phyloP scores from a whole-genome alignment of 129 eudicot genomes.

The Heracleum sosnowskyi region DNA sequence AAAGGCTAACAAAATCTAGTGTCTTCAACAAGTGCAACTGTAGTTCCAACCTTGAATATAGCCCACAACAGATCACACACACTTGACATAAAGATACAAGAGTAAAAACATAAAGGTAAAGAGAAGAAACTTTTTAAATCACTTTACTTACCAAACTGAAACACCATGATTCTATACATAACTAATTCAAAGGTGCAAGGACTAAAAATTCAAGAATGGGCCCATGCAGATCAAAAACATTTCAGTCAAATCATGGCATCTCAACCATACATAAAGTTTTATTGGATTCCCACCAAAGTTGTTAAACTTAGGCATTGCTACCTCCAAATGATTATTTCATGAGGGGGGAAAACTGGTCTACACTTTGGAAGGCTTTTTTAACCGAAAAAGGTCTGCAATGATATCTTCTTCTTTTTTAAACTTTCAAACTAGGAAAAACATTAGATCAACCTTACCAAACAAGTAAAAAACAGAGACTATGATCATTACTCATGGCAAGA shows the following conservation, averaged over 20 bases:
- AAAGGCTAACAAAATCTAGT: neutral
- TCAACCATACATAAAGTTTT: neutral
- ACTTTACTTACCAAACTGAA: neutral
- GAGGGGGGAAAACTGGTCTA: neutral
- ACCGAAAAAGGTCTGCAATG: neutral
- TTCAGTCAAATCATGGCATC: constrained; percentile 11
- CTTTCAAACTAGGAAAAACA: neutral
- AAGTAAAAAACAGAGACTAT: neutral
- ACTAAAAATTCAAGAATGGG: constrained; percentile 8
- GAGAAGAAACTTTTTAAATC: neutral
- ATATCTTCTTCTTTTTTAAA: neutral
- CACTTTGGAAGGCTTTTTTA: neutral
- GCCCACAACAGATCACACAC: neutral
- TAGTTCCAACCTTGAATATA: neutral
- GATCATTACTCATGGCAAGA: neutral
- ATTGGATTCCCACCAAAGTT: constrained; percentile 11
- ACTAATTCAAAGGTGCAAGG: neutral
- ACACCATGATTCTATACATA: constrained; percentile 4
- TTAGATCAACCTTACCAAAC: neutral
- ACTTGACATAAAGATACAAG: neutral
- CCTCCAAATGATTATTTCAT: constrained; percentile 9
- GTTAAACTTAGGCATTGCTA: constrained; percentile 6
- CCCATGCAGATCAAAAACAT: constrained; percentile 18
- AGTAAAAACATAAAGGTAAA: neutral
- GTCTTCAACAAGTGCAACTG: neutral